Evolutionary conservation across 2,329 filamentous ascomycete species (phyloP), one percentile per base, ranked within the genome.

Genomic region (Microcera coccophila): DNA sequence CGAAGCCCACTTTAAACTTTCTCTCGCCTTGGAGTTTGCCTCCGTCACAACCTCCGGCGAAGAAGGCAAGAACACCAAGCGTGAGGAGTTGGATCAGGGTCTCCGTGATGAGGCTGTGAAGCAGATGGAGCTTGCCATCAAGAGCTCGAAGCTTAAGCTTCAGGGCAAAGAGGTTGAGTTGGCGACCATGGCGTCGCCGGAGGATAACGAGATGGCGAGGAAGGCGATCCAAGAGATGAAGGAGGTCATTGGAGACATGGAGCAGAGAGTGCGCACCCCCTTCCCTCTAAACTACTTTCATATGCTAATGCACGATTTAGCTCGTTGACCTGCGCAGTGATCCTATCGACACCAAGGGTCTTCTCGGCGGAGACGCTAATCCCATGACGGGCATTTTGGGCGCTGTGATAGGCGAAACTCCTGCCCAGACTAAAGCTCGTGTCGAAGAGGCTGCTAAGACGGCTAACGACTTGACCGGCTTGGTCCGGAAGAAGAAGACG

Each of bases 1-100:
- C 32, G 93, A 98, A 71, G 91, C 88, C 14, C 90, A 98, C 70
- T 98, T 87, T 73, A 97, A 96, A 69, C 82, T 98, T 19, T 95
- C 91, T 0, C 79, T 98, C 14, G 93, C 93, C 1, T 78, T 98
- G 20, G 93, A 98, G 62, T 97, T 97, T 56, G 88, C 88, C 4
- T 93, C 89, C 0, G 81, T 93, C 35, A 87, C 83, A 5, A 74
- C 78, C 2, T 67, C 73, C 11, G 77, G 77, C 14, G 69, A 72
- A 3, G 67, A 70, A 16, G 67, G 69, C n/a, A 64, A 64, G 11
- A 65, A 67, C 21, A 60, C 61, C 36, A 79, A 68, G 68, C 73
- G 68, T 47, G 63, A 69, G 51, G 65, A 67, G 34, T 73, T 90
- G 42, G 84, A 90, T 61, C 82, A 88, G 63, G 71, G 67, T 12